Evolutionary conservation across 1,284 basidiomycete species (phyloP).

Genomic region (Takashimella koratensis): DNA sequence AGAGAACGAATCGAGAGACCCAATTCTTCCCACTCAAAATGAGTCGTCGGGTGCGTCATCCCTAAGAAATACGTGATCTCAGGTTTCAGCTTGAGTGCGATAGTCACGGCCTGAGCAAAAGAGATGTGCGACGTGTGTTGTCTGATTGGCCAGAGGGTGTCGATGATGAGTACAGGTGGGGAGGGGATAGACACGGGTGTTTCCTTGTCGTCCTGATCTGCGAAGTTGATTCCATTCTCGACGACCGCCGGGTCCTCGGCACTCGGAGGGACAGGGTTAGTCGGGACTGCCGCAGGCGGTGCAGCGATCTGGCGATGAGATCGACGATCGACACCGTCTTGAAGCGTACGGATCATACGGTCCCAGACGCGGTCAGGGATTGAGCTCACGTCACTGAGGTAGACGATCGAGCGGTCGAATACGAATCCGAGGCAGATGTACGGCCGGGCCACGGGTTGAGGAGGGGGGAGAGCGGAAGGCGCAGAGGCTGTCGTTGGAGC

Average conservation of each 20-base stretch:
- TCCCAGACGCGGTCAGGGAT: constrained; percentile 35
- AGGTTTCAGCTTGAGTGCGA: constrained; percentile 36
- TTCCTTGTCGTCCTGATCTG: neutral
- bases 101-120: constrained; percentile 38
- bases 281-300: neutral
- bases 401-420: constrained; percentile 39
- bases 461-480: neutral
- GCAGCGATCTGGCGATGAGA: neutral
- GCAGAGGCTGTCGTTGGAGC: neutral
- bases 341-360: constrained; percentile 9
- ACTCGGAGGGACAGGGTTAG: neutral
- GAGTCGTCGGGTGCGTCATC: constrained; percentile 46
- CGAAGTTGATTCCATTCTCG: neutral
- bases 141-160: constrained; percentile 42
- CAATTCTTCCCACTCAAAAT: constrained; percentile 47
- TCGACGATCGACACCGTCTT: neutral
- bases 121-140: constrained; percentile 45
- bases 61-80: constrained; percentile 43
- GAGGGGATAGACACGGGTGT: neutral
- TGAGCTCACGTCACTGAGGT: constrained; percentile 42
- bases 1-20: constrained; percentile 23
- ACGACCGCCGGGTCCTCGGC: neutral
- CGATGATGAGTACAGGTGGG: constrained; percentile 41
- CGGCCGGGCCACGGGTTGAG: constrained; percentile 11
- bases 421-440: constrained; percentile 46